Conservation (phyloP, 352 stramenopile species). For the Globisporangium orthogonon region DNA sequence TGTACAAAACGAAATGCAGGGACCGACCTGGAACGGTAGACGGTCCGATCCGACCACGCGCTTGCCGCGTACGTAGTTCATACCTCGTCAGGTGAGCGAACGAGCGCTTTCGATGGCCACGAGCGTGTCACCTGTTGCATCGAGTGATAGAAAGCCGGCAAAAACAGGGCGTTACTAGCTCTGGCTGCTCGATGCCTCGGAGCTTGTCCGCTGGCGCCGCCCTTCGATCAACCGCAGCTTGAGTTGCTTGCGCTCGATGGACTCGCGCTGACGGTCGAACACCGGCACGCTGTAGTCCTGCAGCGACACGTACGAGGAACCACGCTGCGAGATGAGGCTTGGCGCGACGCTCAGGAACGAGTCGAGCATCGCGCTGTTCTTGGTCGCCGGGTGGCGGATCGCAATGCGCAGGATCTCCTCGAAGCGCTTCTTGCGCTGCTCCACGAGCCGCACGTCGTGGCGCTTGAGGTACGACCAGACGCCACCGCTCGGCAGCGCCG, state of each 20-base stretch:
- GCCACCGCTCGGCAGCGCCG: slow-evolving; percentile 53
- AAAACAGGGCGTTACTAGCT: slow-evolving; percentile 1
- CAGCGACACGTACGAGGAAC: slow-evolving; percentile 79
- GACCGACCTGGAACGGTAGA: too few relatives aligned
- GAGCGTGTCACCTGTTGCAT: too few relatives aligned
- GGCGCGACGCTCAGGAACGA: slow-evolving; percentile 57
- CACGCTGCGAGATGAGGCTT: slow-evolving; percentile 42
- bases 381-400: slow-evolving; percentile 69
- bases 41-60: too few relatives aligned
- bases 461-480: slow-evolving; percentile 82
- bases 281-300: slow-evolving; percentile 72
- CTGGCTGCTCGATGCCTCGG: slow-evolving; percentile 15
- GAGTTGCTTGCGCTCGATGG: slow-evolving; percentile 65
- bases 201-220: slow-evolving; percentile 34
- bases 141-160: too few relatives aligned
- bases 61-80: too few relatives aligned
- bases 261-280: slow-evolving; percentile 68
- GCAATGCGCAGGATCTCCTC: slow-evolving; percentile 77
- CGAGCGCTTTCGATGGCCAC: too few relatives aligned
- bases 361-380: slow-evolving; percentile 53
- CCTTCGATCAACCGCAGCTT: slow-evolving; percentile 68
- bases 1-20: too few relatives aligned
- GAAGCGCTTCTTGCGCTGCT: slow-evolving; percentile 77
- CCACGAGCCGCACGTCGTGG: slow-evolving; percentile 69
- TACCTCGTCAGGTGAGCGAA: too few relatives aligned